A percentile compares a stretch with the other conserved stretches of the same genome.
Evolutionary conservation across 805 yeast genomes (phyloP).

Genomic region (Metschnikowia henanensis): DNA sequence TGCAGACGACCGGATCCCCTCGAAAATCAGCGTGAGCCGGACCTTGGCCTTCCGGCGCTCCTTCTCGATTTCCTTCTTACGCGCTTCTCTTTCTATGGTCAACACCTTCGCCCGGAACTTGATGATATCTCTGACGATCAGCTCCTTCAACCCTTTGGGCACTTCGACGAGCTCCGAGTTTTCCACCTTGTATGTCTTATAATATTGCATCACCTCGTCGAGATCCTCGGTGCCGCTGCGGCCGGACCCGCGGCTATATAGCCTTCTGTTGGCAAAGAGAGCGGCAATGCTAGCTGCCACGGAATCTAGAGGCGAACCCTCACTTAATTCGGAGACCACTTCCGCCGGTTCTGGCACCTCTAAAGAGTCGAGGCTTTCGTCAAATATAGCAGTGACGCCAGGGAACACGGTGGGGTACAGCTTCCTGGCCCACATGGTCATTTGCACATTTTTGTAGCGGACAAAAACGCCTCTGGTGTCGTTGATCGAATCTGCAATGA

Average conservation of each 20-base stretch:
- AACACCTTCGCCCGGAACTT: slow-evolving; percentile 57
- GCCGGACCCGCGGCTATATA: slow-evolving; percentile 20
- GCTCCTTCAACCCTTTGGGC: slow-evolving; percentile 52
- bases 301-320: background rate
- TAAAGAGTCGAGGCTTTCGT: slow-evolving; percentile 3
- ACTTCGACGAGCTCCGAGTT: slow-evolving; percentile 56
- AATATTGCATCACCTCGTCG: slow-evolving; percentile 35
- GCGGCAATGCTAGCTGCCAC: slow-evolving; percentile 1
- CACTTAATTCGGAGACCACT: background rate
- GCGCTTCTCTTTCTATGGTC: slow-evolving; percentile 49
- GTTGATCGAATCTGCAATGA: slow-evolving; percentile 24
- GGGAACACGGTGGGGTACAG: slow-evolving; percentile 3
- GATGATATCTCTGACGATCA: slow-evolving; percentile 52
- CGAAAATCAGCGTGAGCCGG: slow-evolving; percentile 46
- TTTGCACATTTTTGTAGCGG: slow-evolving; percentile 23
- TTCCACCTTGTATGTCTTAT: slow-evolving; percentile 51
- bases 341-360: background rate
- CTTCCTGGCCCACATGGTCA: slow-evolving; percentile 17
- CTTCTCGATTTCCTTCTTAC: slow-evolving; percentile 46
- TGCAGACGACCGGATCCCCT: slow-evolving; percentile 32
- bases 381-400: slow-evolving; percentile 11
- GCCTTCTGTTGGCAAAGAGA: slow-evolving; percentile 21
- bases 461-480: slow-evolving; percentile 38
- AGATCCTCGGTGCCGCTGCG: slow-evolving; percentile 35
- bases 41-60: slow-evolving; percentile 51